Evolutionary conservation across 352 stramenopile species (phyloP).

Genomic region (Phytophthora sp.): DNA sequence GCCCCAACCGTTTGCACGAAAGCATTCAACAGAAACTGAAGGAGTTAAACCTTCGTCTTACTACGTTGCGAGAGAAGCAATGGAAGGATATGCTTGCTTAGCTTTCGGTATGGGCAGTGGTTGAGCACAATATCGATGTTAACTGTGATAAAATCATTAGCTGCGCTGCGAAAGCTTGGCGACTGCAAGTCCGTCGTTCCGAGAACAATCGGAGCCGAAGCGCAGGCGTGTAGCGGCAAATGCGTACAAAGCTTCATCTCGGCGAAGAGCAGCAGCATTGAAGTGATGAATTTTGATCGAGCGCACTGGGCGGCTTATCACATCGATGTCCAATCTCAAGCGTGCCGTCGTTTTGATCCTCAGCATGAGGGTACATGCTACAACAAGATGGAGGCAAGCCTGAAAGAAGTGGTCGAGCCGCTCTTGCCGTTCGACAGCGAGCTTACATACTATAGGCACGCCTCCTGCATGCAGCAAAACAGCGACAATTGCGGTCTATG

Average conservation of each 20-base stretch:
- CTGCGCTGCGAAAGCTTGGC: neutral
- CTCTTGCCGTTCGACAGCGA: too few species aligned
- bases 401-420: too few species aligned
- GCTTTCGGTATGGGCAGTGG: neutral
- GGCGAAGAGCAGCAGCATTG: too few species aligned
- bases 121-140: neutral
- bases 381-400: too few species aligned
- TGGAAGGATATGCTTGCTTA: neutral
- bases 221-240: neutral
- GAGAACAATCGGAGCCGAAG: neutral
- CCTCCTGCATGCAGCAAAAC: too few species aligned
- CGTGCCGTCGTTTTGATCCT: too few species aligned
- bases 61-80: neutral
- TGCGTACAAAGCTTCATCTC: neutral
- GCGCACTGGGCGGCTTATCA: too few species aligned
- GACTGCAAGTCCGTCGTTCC: neutral
- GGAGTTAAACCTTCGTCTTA: neutral
- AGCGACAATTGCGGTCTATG: too few species aligned
- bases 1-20: neutral
- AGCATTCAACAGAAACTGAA: neutral
- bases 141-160: neutral
- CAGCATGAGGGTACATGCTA: too few species aligned
- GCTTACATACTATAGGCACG: too few species aligned
- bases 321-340: too few species aligned
- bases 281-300: too few species aligned